Conservation (phyloP, 2,329 filamentous ascomycete genomes). For the Colletotrichum paranaense region DNA sequence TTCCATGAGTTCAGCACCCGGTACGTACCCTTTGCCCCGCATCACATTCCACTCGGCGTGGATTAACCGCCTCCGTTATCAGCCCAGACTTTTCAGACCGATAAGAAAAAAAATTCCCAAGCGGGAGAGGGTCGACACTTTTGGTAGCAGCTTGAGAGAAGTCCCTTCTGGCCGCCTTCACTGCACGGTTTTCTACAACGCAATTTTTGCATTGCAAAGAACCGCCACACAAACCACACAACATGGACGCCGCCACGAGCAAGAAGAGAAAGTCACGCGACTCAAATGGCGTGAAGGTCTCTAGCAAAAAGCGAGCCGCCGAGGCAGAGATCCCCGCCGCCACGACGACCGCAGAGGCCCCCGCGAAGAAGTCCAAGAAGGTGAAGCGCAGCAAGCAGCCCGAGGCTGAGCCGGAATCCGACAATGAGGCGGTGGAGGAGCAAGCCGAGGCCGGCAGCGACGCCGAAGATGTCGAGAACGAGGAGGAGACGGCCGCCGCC, state of each 20-base stretch:
- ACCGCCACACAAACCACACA: slow-evolving; percentile 27
- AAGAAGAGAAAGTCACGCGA: slow-evolving; percentile 58
- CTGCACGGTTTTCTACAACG: background rate
- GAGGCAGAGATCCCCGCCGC: slow-evolving; percentile 46
- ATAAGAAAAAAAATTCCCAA: slow-evolving; percentile 36
- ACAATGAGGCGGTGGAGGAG: slow-evolving; percentile 41
- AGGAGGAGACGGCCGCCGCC: slow-evolving; percentile 41
- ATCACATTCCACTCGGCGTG: background rate
- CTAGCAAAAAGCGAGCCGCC: slow-evolving; percentile 48
- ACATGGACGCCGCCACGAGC: slow-evolving; percentile 41
- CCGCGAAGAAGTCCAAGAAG: slow-evolving; percentile 55
- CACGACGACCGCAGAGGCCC: slow-evolving; percentile 35
- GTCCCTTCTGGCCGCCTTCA: background rate
- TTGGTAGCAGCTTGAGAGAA: background rate
- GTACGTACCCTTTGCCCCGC: slow-evolving; percentile 20
- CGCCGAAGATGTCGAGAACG: slow-evolving; percentile 45
- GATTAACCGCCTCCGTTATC: slow-evolving; percentile 27
- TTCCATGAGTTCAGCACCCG: no score
- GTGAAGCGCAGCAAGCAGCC: slow-evolving; percentile 49
- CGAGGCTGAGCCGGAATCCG: slow-evolving; percentile 39
- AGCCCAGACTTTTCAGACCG: slow-evolving; percentile 18
- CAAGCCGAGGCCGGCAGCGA: slow-evolving; percentile 40
- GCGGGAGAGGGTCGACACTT: background rate
- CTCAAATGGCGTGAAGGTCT: slow-evolving; percentile 42
- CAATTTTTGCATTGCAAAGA: background rate